Conservation (phyloP, 495 filamentous ascomycete species). For the Daldinia bambusicola region DNA sequence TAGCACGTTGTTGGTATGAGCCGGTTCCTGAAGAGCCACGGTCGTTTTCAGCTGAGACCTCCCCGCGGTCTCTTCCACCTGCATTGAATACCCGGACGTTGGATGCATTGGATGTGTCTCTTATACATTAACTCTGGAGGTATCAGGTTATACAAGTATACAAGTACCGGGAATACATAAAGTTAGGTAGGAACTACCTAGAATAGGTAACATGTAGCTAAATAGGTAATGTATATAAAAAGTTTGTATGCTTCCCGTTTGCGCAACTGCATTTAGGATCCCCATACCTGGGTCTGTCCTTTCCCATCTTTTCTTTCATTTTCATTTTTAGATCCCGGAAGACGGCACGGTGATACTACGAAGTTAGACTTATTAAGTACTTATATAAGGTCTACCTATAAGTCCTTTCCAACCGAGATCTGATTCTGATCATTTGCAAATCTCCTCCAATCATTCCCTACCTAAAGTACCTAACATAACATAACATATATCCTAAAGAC, state of each 20-base stretch:
- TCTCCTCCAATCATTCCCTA: background rate
- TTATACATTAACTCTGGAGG: no score
- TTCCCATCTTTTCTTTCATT: slow-evolving; percentile 7
- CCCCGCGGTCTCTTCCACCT: slow-evolving; percentile 8
- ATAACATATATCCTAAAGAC: background rate
- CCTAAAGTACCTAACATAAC: slow-evolving; percentile 2
- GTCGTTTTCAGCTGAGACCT: slow-evolving; percentile 35
- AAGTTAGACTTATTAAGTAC: background rate
- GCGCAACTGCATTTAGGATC: slow-evolving; percentile 3
- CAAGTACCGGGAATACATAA: no score
- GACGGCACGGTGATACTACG: background rate
- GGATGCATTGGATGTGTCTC: no score
- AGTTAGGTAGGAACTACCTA: no score
- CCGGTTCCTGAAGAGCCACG: background rate
- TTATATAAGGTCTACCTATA: background rate
- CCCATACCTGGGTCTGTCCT: slow-evolving; percentile 3
- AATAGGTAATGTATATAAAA: background rate
- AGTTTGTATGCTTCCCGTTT: background rate
- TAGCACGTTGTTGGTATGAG: slow-evolving; percentile 8
- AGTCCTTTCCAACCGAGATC: background rate
- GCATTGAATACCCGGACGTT: no score
- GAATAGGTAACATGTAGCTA: no score
- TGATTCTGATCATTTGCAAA: slow-evolving; percentile 3
- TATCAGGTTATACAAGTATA: no score
- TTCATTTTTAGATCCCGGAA: slow-evolving; percentile 1